These are phyloP conservation scores for Aspergillus sp. DNA, from an alignment of 2,329 filamentous ascomycete genomes.

Conservation along the genomic window DNA sequence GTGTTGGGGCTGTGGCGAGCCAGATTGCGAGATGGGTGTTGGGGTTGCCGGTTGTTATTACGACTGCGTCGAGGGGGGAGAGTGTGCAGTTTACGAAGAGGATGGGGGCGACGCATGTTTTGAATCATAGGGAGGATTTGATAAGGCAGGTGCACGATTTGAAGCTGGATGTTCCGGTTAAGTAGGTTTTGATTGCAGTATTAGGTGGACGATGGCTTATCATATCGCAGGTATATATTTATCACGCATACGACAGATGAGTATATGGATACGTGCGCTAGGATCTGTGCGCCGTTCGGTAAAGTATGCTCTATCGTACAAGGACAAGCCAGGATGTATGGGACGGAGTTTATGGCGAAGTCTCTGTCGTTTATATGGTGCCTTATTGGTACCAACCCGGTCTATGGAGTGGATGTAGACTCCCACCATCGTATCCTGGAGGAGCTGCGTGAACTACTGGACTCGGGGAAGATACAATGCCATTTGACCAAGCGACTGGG, in stretches of 20 bases:
- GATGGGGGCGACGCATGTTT: slow-evolving; percentile 46
- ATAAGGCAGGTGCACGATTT: neutral
- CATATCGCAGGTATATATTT: slow-evolving; percentile 35
- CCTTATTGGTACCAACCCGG: slow-evolving; percentile 43
- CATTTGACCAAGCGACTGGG: neutral
- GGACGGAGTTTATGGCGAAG: slow-evolving; percentile 49
- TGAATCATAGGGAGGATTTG: slow-evolving; percentile 43
- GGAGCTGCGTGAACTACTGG: slow-evolving; percentile 25
- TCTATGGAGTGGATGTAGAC: slow-evolving; percentile 40
- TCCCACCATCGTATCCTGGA: slow-evolving; percentile 43
- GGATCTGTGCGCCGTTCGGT: slow-evolving; percentile 45
- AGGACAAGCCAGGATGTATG: slow-evolving; percentile 45
- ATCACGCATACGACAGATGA: slow-evolving; percentile 44
- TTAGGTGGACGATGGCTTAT: neutral
- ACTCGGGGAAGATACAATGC: neutral
- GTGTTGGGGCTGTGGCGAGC: slow-evolving; percentile 45
- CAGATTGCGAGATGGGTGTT: slow-evolving; percentile 46
- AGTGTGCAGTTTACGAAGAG: slow-evolving; percentile 39
- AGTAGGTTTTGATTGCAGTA: slow-evolving; percentile 21
- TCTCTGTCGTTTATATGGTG: slow-evolving; percentile 45
- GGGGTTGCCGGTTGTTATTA: slow-evolving; percentile 44
- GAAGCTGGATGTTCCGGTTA: slow-evolving; percentile 24
- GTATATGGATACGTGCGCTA: slow-evolving; percentile 40
- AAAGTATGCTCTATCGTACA: slow-evolving; percentile 50
- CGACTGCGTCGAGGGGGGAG: slow-evolving; percentile 45